phyloP scores from a whole-genome alignment of 225 moss, liverwort and hornwort genomes.

The Neckera pumila region DNA sequence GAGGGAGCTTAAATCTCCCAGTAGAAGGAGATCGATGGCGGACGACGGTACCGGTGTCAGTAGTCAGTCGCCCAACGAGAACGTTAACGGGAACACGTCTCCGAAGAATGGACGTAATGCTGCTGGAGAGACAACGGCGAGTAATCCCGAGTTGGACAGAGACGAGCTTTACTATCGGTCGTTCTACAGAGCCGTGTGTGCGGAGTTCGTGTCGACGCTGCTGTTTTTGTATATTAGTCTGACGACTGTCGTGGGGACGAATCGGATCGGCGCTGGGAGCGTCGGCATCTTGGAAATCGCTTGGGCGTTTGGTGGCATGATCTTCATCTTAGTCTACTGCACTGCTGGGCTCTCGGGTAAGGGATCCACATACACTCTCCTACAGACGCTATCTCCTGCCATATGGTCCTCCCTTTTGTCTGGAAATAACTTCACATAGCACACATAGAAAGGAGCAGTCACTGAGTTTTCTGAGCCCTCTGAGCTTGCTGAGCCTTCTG shows the following conservation, averaged over 20 bases:
- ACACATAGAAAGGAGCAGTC: too few species aligned
- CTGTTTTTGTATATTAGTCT: not conserved
- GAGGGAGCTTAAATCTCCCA: not conserved
- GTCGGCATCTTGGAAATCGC: not conserved
- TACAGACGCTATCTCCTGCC: not conserved
- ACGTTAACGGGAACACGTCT: not conserved
- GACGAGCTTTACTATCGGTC: not conserved
- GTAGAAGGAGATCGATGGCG: not conserved
- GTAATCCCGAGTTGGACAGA: not conserved
- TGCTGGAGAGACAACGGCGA: not conserved
- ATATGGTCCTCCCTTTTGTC: not conserved
- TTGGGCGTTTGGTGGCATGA: slow-evolving; percentile 30
- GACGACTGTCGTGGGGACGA: not conserved
- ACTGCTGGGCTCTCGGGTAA: slow-evolving; percentile 29
- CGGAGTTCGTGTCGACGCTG: slow-evolving; percentile 14
- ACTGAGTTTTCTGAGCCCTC: not conserved
- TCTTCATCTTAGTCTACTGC: slow-evolving; percentile 32
- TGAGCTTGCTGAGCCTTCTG: too few species aligned
- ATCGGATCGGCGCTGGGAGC: not conserved
- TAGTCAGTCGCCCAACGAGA: not conserved
- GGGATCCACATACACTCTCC: not conserved
- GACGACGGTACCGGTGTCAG: not conserved
- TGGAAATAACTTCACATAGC: not conserved
- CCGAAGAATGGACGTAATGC: not conserved
- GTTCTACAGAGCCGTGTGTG: slow-evolving; percentile 18